Evolutionary conservation across 345 rosid genomes (phyloP), one percentile per base, ranked within the genome.

Genomic region (Mangifera indica): DNA sequence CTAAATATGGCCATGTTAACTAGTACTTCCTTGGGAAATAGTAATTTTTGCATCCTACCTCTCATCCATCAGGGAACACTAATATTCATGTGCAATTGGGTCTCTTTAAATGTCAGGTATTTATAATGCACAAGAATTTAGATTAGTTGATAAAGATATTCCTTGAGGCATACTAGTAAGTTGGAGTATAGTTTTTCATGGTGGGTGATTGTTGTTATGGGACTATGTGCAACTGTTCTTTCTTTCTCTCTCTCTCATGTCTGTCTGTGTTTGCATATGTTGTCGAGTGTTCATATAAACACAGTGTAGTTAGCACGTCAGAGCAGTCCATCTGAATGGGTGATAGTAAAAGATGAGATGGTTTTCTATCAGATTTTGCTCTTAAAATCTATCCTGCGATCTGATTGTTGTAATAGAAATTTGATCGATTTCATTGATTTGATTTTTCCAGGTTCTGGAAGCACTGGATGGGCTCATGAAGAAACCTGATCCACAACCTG

Each of bases 401-500:
- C 42, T 37, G 9, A 37, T 37, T 20, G 29, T 10, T 26, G 2
- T 24, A 25, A 32, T 71, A 9, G 34, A 32, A 21, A 48, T 60
- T 22, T 32, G 34, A 51, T 18, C 51, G 52, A 22, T 25, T 63
- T 72, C 40, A 49, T 21, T 18, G 34, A 22, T 24, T 61, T 3
- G 58, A 34, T 22, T 13, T 66, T 29, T 64, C 63, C 84, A 95
- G 99, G 99, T 86, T 68, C 70, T 95, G 88, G 92, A 84, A 83
- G 87, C 87, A 57, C 78, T 90, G 24, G 93, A 88, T 63, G 86
- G 74, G 72, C 87, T 92, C 66, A 92, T 63, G 87, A 95, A 90
- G 84, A 95, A 92, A 80, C n/a, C 84, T 8, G 92, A 86, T 34
- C 98, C 98, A 3, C 88, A 87, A 80, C 66, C 85, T 1, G 96